Percentiles rank a stretch among this genome's conserved stretches.
Conservation (phyloP, 1,284 basidiomycete genomes). For the Athelia psychrophila region DNA sequence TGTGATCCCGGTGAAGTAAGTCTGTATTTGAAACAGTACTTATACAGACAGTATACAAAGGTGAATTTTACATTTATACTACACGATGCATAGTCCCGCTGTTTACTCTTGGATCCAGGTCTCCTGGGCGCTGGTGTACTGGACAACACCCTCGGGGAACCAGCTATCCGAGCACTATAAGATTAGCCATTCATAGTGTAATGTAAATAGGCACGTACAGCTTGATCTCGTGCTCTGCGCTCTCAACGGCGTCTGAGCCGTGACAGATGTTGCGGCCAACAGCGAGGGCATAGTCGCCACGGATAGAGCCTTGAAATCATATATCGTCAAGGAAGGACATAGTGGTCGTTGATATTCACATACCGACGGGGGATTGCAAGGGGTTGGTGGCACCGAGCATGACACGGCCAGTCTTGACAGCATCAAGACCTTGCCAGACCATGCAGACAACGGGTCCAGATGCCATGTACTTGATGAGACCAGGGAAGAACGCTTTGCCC, state of each 20-base stretch:
- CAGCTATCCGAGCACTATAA: constrained; percentile 44
- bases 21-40: no score
- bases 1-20: no score
- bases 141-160: constrained; percentile 82
- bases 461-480: constrained; percentile 92
- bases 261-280: constrained; percentile 95
- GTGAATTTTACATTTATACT: no score
- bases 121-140: constrained; percentile 71
- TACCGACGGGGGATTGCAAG: constrained; percentile 83
- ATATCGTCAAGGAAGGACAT: constrained; percentile 2
- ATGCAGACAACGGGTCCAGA: constrained; percentile 95
- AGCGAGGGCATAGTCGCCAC: constrained; percentile 91
- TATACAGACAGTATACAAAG: neutral
- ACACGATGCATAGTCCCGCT: no score
- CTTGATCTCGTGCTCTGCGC: constrained; percentile 86
- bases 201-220: constrained; percentile 56
- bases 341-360: constrained; percentile 19
- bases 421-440: constrained; percentile 97
- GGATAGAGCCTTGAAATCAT: constrained; percentile 68
- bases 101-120: constrained; percentile 77
- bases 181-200: constrained; percentile 9
- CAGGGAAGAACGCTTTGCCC: constrained; percentile 91
- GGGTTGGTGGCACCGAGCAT: constrained; percentile 99
- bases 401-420: constrained; percentile 93
- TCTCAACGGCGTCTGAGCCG: constrained; percentile 92